Base-by-base conservation (phyloP, 192 early-diverging fungal species). In the Allomyces arbusculus region DNA sequence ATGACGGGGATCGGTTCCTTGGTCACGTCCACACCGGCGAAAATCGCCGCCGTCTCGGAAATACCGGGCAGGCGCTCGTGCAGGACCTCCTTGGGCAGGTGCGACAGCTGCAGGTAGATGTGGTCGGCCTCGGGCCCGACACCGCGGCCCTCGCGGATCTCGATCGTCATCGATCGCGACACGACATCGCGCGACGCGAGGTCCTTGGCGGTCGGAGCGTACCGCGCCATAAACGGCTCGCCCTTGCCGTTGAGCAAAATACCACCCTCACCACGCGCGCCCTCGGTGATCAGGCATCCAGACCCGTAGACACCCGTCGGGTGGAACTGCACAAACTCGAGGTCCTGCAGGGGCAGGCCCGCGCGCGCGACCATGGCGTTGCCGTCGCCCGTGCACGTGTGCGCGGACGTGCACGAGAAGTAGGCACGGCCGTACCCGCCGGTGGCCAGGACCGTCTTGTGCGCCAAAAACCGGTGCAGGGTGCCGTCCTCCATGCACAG, bases 271-370 rank as follows among this genome's bases (percentile, higher is more conserved):
- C 95, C 94, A 78, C 93, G 91, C 65, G 89, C 79, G 50, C 91
- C 92, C 76, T 99, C 95, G 22, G 95, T 96, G 75, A 99, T 96
- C 68, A 96, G 77, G 72, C 94, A 96, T 22, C 95, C 95, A 64
- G 93, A 89, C 66, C 93, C 93, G 76, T 98, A 98, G 75, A 98
- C 95, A 74, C 95, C 95, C 58, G 93, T 95, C 63, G 95, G 95
- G 75, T 98, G 95, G 86, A 98, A 98, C 79, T 98, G 95, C 28
- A 98, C 92, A 74, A 96, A 96, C 79, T 98, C 95, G 65, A 98
- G 78, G 77, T 98, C 95, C 81, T 98, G 95, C 66, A 94, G 84
- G 22, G 95, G 95, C 61, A 98, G 80, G 55, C 92, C 92, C 16
- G 93, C 92, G 70, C 95, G 89, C 64, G 92, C 86, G 58, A 94